These are phyloP conservation scores for Tylopilus plumbeoviolaceoides DNA, from an alignment of 768 basidiomycete genomes.

Conservation along the genomic window DNA sequence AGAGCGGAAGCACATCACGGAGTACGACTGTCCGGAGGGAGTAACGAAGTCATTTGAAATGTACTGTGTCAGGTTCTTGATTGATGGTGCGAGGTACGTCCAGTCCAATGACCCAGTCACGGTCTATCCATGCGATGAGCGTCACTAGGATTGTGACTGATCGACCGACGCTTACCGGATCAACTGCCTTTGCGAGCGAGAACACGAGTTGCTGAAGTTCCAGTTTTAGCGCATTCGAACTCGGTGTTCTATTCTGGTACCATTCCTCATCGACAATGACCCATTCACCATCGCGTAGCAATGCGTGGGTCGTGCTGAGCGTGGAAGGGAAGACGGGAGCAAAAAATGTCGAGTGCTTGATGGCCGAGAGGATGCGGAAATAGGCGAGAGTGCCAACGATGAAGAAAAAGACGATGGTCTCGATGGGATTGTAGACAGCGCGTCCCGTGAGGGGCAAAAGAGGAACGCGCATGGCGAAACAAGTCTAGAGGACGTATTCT, in stretches of 20 bases:
- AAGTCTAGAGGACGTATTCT: neutral
- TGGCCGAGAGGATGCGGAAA: conserved; percentile 86
- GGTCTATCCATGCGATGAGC: conserved; percentile 20
- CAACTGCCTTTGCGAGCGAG: conserved; percentile 30
- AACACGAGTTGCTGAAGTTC: conserved; percentile 77
- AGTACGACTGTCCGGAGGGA: conserved; percentile 43
- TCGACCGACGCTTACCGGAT: conserved; percentile 28
- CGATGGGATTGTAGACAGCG: conserved; percentile 75
- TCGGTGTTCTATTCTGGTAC: conserved; percentile 32
- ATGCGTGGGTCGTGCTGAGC: conserved; percentile 53
- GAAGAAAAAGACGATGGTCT: conserved; percentile 88
- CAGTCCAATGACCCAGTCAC: conserved; percentile 32
- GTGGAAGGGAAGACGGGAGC: conserved; percentile 47
- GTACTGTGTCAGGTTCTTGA: conserved; percentile 47
- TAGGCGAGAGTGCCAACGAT: conserved; percentile 90
- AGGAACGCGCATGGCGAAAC: conserved; percentile 48
- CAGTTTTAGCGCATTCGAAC: conserved; percentile 36
- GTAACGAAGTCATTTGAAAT: conserved; percentile 40
- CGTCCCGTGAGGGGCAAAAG: conserved; percentile 67
- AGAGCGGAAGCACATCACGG: conserved; percentile 48
- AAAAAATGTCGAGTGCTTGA: conserved; percentile 85
- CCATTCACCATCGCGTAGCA: conserved; percentile 58
- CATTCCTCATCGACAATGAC: conserved; percentile 56
- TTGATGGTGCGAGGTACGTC: conserved; percentile 40
- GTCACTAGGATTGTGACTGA: neutral